phyloP scores from a whole-genome alignment of 2,329 filamentous ascomycete genomes.

The Xylaria hypoxylon region DNA sequence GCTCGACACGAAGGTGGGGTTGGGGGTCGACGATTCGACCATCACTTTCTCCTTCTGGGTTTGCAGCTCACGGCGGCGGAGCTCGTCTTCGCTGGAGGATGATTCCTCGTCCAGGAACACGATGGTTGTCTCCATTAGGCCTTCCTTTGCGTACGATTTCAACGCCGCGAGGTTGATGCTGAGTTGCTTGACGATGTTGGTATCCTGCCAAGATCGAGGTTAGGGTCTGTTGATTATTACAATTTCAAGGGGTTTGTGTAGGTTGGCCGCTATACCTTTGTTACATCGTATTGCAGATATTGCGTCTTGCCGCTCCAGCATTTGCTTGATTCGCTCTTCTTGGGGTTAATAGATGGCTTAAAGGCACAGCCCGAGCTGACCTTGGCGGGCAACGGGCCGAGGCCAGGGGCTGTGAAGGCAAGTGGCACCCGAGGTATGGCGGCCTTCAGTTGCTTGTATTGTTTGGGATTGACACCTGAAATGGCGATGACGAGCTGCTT shows the following conservation, averaged over 20 bases:
- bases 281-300: slow-evolving; percentile 50
- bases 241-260: neutral
- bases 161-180: slow-evolving; percentile 60
- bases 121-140: slow-evolving; percentile 67
- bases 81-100: slow-evolving; percentile 49
- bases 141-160: slow-evolving; percentile 58
- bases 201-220: slow-evolving; percentile 51
- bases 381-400: slow-evolving; percentile 59
- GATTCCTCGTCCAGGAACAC: slow-evolving; percentile 64
- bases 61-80: slow-evolving; percentile 59
- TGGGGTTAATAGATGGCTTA: slow-evolving; percentile 43
- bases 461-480: slow-evolving; percentile 64
- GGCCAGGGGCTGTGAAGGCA: slow-evolving; percentile 60
- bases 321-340: slow-evolving; percentile 41
- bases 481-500: slow-evolving; percentile 70
- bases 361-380: slow-evolving; percentile 55
- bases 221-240: slow-evolving; percentile 34
- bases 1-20: slow-evolving; percentile 43
- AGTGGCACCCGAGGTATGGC: slow-evolving; percentile 56
- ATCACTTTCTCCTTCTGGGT: slow-evolving; percentile 59
- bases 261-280: slow-evolving; percentile 40
- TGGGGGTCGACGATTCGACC: slow-evolving; percentile 41
- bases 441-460: slow-evolving; percentile 57
- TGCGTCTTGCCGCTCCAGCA: slow-evolving; percentile 50
- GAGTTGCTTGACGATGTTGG: slow-evolving; percentile 58